Conservation (phyloP, 805 yeast species). For the Yarrowia bubula region DNA sequence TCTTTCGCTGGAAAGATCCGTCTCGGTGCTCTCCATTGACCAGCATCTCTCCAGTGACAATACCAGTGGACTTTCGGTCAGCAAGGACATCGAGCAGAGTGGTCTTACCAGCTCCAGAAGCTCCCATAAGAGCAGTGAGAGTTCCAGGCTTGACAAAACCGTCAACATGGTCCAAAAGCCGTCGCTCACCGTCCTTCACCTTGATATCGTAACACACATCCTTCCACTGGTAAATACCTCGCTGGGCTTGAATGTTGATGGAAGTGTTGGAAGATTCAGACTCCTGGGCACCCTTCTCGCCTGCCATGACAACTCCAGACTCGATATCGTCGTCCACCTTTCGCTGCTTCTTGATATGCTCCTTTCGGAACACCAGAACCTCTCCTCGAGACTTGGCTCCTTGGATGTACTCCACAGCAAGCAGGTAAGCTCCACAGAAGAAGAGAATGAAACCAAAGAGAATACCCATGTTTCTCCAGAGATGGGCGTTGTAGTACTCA, state of each 20-base stretch:
- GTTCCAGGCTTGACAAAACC: slow-evolving; percentile 9
- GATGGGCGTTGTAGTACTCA: slow-evolving; percentile 47
- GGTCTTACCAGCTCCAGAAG: neutral
- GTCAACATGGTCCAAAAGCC: slow-evolving; percentile 45
- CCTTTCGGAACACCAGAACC: slow-evolving; percentile 50
- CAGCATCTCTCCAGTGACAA: slow-evolving; percentile 1
- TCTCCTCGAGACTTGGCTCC: slow-evolving; percentile 52
- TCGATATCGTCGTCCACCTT: slow-evolving; percentile 5
- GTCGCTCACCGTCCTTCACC: slow-evolving; percentile 51
- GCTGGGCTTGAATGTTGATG: slow-evolving; percentile 15
- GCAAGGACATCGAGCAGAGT: slow-evolving; percentile 7
- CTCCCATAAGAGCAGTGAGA: neutral
- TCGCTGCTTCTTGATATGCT: slow-evolving; percentile 7
- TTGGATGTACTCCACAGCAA: slow-evolving; percentile 49
- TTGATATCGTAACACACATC: slow-evolving; percentile 68
- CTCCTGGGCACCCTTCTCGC: slow-evolving; percentile 10
- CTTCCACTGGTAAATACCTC: slow-evolving; percentile 65
- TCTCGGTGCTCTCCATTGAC: neutral
- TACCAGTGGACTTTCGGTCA: slow-evolving; percentile 3
- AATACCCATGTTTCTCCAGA: slow-evolving; percentile 69
- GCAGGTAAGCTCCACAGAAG: slow-evolving; percentile 54
- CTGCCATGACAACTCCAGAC: slow-evolving; percentile 3
- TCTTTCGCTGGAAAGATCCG: slow-evolving; percentile 8
- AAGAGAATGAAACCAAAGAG: slow-evolving; percentile 53
- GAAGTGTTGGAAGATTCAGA: neutral